phyloP scores from a whole-genome alignment of 1,284 basidiomycete species.

The Apiotrichum mycotoxinovorans region DNA sequence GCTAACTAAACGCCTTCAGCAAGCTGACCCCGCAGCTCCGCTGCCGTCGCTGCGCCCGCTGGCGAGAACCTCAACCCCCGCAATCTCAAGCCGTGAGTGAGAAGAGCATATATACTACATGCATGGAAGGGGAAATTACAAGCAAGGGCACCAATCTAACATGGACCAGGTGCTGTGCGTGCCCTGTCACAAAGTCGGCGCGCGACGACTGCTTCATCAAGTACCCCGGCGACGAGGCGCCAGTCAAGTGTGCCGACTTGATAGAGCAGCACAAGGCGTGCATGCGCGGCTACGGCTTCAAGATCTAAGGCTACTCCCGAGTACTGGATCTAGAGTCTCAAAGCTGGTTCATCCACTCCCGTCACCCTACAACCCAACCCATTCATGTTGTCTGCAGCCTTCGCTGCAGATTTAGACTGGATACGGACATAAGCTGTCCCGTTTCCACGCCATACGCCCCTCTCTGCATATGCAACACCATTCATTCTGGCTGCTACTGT shows the following conservation, averaged over 20 bases:
- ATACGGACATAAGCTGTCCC: neutral
- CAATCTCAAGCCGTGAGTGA: slow-evolving; percentile 81
- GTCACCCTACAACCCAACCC: neutral
- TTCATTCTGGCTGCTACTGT: slow-evolving; percentile 1
- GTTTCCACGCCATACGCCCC: neutral
- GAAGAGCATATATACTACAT: neutral
- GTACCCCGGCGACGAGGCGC: slow-evolving; percentile 64
- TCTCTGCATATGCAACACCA: slow-evolving; percentile 15
- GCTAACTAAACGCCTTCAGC: neutral
- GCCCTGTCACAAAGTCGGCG: slow-evolving; percentile 84
- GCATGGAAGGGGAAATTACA: neutral
- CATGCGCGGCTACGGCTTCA: slow-evolving; percentile 85
- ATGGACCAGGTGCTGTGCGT: slow-evolving; percentile 77
- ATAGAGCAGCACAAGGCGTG: slow-evolving; percentile 78
- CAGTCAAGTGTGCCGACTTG: slow-evolving; percentile 73
- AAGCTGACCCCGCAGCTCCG: neutral
- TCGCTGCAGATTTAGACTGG: neutral
- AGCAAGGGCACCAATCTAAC: neutral
- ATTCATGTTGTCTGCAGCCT: neutral
- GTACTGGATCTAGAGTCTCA: too few relatives aligned
- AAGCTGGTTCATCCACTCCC: too few relatives aligned
- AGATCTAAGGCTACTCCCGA: too few relatives aligned
- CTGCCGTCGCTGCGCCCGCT: slow-evolving; percentile 10
- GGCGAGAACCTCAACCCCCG: slow-evolving; percentile 72
- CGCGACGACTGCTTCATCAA: slow-evolving; percentile 92